Evolutionary conservation across 2,329 filamentous ascomycete species (phyloP).

Genomic region (Diaporthe australafricana): DNA sequence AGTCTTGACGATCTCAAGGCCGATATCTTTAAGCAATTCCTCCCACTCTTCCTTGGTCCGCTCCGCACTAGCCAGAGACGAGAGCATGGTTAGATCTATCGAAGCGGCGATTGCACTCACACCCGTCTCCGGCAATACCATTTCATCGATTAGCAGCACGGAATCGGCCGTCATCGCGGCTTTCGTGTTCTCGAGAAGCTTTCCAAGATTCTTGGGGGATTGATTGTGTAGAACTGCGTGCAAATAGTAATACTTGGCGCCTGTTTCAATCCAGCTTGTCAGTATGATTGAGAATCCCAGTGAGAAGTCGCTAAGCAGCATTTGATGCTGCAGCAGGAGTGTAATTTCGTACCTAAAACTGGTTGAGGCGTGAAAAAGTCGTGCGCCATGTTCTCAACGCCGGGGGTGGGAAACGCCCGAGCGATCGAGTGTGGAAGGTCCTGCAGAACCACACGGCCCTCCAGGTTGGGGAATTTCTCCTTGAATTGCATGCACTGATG

Average conservation of each 20-base stretch:
- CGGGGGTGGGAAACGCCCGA: constrained; percentile 31
- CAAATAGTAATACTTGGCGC: constrained; percentile 40
- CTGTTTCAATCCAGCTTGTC: constrained; percentile 1
- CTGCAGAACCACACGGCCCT: constrained; percentile 42
- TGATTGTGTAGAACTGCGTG: constrained; percentile 38
- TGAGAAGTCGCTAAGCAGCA: not conserved
- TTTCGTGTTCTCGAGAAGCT: constrained; percentile 29
- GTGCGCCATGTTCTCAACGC: constrained; percentile 44
- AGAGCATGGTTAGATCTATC: constrained; percentile 39
- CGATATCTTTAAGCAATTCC: not conserved
- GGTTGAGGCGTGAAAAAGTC: constrained; percentile 40
- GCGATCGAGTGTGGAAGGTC: constrained; percentile 42
- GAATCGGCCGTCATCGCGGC: constrained; percentile 36
- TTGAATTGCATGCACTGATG: constrained; percentile 42
- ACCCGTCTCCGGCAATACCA: constrained; percentile 33
- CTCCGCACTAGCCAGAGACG: constrained; percentile 32
- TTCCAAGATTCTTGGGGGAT: constrained; percentile 5
- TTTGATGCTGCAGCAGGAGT: not conserved
- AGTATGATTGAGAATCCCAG: not conserved
- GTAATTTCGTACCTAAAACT: not conserved
- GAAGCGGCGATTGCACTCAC: not conserved
- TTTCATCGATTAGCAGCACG: constrained; percentile 40
- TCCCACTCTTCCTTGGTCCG: constrained; percentile 40
- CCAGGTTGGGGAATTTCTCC: constrained; percentile 37
- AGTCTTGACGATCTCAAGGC: not conserved